Conservation (phyloP, 2,329 filamentous ascomycete genomes). For the Coniochaeta sp. region DNA sequence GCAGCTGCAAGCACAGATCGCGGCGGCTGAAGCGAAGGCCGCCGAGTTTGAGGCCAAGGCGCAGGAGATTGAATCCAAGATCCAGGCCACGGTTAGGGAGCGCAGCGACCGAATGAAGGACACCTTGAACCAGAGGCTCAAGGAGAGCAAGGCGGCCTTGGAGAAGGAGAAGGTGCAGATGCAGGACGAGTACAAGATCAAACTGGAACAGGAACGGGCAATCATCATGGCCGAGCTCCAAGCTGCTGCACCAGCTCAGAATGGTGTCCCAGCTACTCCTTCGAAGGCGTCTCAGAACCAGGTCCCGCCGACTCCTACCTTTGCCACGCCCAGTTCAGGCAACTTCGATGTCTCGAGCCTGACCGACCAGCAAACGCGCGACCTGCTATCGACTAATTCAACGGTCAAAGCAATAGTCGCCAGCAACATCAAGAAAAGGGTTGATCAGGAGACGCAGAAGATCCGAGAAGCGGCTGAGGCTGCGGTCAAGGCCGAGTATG, state of each 20-base stretch:
- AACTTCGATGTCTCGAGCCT: conserved; percentile 38
- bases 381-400: conserved; percentile 48
- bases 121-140: conserved; percentile 61
- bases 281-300: conserved; percentile 15
- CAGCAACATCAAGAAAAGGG: conserved; percentile 62
- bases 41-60: conserved; percentile 58
- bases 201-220: conserved; percentile 55
- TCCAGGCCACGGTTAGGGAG: conserved; percentile 53
- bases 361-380: conserved; percentile 47
- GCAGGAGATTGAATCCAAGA: conserved; percentile 56
- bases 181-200: conserved; percentile 36
- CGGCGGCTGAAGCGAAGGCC: conserved; percentile 53
- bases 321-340: conserved; percentile 22
- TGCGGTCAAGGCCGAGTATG: conserved; percentile 37
- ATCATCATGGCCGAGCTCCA: conserved; percentile 52
- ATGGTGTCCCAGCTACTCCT: conserved; percentile 17
- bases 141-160: conserved; percentile 51
- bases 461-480: conserved; percentile 47
- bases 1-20: conserved; percentile 55
- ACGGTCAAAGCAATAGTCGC: conserved; percentile 53
- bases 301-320: conserved; percentile 26
- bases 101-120: conserved; percentile 65
- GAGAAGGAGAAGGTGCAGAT: conserved; percentile 49
- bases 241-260: conserved; percentile 16
- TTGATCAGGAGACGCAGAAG: conserved; percentile 58